Base-by-base conservation (phyloP, 1,284 basidiomycete genomes). In the Gymnopus androsaceus region DNA sequence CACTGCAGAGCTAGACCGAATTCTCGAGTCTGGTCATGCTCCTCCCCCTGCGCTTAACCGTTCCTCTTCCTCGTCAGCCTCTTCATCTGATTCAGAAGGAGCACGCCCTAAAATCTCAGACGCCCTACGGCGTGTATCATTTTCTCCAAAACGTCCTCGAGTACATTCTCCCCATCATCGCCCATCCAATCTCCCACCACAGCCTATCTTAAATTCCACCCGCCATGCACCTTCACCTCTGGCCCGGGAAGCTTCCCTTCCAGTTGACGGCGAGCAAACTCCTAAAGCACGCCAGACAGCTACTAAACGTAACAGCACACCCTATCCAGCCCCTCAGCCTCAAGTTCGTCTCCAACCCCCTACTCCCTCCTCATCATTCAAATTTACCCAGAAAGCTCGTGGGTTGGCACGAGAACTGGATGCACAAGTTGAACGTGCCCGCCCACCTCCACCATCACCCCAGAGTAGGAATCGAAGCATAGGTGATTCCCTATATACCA, bases 141-240 rank as follows among this genome's bases (percentile, higher is more conserved):
- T 88, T 67, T 89, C 87, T 12, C 87, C 87, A 3, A 84, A 85
- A 64, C 80, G 87, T 11, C 88, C 87, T 0, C 80, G 84, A 12
- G 81, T 71, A 6, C 66, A 66, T 12, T 66, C 62, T 55, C 61
- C 58, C 51, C 62, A 59, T 44, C 61, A 61, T 15, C 51, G 38
- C 14, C 45, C 64, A 3, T 46, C 57, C 9, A 58, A 56, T 56
- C 60, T 50, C 55, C 61, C 41, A 42, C 25, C 49, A 57, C 59
- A 46, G 41, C 63, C 54, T 58, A 64, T 40, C 51, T 62, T 17
- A 45, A 63, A 21, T 57, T 62, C 37, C 49, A 59, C 30, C 54
- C 64, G 44, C 14, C 53, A 55, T 42, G 45, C 59, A 38, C 59
- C 60, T 17, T 71, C 69, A 36, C 72, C 67, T 48, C 62, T 64